A percentile compares a stretch with the other conserved stretches of the same genome.
Evolutionary conservation across 2,329 filamentous ascomycete species (phyloP).

Genomic region (Sclerotinia nivalis): DNA sequence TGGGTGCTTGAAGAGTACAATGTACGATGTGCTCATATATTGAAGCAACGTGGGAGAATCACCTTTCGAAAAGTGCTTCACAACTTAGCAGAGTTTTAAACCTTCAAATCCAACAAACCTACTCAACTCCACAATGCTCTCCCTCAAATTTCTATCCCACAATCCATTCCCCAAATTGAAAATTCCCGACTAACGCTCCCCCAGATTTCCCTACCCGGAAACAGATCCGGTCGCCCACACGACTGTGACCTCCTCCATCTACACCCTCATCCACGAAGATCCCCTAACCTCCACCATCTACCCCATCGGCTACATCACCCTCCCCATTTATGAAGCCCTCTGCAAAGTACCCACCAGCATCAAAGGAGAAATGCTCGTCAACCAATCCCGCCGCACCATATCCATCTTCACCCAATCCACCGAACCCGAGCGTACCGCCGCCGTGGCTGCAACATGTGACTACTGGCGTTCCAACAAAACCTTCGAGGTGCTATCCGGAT

Average conservation of each 20-base stretch:
- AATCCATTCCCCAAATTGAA: neutral
- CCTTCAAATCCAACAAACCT: neutral
- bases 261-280: slow-evolving; percentile 60
- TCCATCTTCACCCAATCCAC: slow-evolving; percentile 59
- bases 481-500: slow-evolving; percentile 75
- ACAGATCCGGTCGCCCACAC: slow-evolving; percentile 58
- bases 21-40: neutral
- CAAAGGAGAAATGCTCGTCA: slow-evolving; percentile 61
- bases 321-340: slow-evolving; percentile 53
- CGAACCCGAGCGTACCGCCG: slow-evolving; percentile 62
- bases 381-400: slow-evolving; percentile 61
- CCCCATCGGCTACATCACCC: slow-evolving; percentile 63
- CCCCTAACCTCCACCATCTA: slow-evolving; percentile 55
- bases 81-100: neutral
- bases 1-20: neutral
- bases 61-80: neutral
- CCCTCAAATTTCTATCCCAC: neutral
- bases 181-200: slow-evolving; percentile 20
- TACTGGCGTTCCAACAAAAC: slow-evolving; percentile 69
- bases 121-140: neutral
- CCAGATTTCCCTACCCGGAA: slow-evolving; percentile 76
- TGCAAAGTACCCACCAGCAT: slow-evolving; percentile 50
- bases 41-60: neutral
- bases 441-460: slow-evolving; percentile 56
- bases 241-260: slow-evolving; percentile 60